A percentile compares a stretch with the other conserved stretches of the same genome.
phyloP scores from a whole-genome alignment of 2,329 filamentous ascomycete genomes.

The Ceratocystis cubensis region DNA sequence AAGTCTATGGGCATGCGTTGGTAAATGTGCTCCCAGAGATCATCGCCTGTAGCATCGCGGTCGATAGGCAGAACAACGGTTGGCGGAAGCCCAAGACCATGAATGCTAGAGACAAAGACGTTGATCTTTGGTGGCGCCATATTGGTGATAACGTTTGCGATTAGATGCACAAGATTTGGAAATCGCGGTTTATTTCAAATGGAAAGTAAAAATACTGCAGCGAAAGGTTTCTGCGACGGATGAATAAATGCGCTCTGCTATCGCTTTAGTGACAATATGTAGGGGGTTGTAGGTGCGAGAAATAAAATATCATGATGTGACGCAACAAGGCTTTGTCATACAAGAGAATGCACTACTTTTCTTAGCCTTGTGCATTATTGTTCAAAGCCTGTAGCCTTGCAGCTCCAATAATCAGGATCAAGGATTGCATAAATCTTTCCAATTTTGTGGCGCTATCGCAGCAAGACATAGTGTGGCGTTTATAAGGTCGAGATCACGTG shows the following conservation, averaged over 20 bases:
- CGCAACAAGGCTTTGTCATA: not conserved
- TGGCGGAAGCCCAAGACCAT: constrained; percentile 68
- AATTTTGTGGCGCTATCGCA: too few species aligned
- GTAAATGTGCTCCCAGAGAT: constrained; percentile 52
- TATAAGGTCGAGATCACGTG: constrained; percentile 16
- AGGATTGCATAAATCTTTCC: too few species aligned
- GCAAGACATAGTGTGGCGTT: not conserved
- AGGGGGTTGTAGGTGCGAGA: not conserved
- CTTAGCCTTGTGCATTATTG: not conserved
- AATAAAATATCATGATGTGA: not conserved
- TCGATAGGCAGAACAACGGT: constrained; percentile 67
- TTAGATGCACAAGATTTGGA: not conserved
- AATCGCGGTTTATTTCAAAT: not conserved
- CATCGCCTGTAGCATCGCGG: constrained; percentile 49
- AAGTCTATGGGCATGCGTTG: constrained; percentile 42
- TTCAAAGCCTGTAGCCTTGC: not conserved
- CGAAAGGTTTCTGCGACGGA: too few species aligned
- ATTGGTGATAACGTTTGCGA: not conserved
- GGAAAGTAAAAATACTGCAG: not conserved
- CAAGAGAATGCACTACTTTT: not conserved
- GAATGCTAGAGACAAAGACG: constrained; percentile 72
- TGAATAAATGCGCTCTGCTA: too few species aligned
- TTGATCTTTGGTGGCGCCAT: constrained; percentile 56
- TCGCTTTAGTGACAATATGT: not conserved
- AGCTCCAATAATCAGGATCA: too few species aligned